These are phyloP conservation scores for Nicotiana otophora DNA, from an alignment of 257 asterid species.

Conservation along the genomic window DNA sequence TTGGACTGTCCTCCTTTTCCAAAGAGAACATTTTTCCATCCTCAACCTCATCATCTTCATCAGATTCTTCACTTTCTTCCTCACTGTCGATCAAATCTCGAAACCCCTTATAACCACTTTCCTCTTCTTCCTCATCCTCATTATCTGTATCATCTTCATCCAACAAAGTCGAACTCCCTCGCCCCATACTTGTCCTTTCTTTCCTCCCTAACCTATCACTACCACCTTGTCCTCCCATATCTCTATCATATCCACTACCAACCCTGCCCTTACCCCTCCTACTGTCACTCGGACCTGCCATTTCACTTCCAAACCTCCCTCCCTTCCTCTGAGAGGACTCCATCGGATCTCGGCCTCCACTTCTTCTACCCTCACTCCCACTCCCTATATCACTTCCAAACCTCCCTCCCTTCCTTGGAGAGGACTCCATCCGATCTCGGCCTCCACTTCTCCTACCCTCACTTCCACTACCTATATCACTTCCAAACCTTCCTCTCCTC, in stretches of 20 bases:
- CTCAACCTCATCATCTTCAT: constrained; percentile 28
- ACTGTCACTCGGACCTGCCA: constrained; percentile 19
- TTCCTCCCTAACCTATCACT: constrained; percentile 24
- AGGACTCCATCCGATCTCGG: background rate
- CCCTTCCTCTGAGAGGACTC: background rate
- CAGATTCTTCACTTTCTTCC: constrained; percentile 41
- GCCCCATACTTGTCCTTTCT: constrained; percentile 26
- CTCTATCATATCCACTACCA: constrained; percentile 19
- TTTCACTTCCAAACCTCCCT: constrained; percentile 7
- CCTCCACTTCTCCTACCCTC: constrained; percentile 10
- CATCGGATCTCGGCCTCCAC: constrained; percentile 22
- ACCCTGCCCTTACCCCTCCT: constrained; percentile 19
- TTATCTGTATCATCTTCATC: constrained; percentile 39
- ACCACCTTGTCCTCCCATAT: constrained; percentile 31
- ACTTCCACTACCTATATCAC: constrained; percentile 20
- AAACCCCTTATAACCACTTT: constrained; percentile 40
- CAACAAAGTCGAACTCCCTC: constrained; percentile 28
- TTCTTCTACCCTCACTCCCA: constrained; percentile 20
- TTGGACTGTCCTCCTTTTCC: constrained; percentile 1
- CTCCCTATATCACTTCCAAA: constrained; percentile 15
- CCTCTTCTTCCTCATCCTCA: constrained; percentile 30
- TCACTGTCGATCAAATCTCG: constrained; percentile 61
- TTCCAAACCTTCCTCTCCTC: constrained; percentile 11
- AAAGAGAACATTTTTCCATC: constrained; percentile 16
- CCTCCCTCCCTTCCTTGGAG: constrained; percentile 9